Conservation (phyloP, 2,329 filamentous ascomycete genomes). For the Hypoxylon sp. region DNA sequence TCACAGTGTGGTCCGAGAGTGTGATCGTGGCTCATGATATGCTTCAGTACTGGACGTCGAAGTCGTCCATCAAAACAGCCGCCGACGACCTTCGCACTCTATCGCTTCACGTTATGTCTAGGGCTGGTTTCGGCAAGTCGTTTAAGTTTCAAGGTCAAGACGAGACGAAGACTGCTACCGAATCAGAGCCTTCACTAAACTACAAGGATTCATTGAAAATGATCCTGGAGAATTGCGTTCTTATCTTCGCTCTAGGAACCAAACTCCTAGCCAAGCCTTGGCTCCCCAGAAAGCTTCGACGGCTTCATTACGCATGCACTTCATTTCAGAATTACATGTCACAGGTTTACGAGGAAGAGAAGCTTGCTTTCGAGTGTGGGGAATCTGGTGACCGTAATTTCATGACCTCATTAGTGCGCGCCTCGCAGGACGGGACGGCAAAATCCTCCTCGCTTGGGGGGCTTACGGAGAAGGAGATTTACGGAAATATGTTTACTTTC, state of each 20-base stretch:
- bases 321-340: conserved; percentile 49
- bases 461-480: conserved; percentile 58
- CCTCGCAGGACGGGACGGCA: conserved; percentile 44
- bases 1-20: conserved; percentile 48
- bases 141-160: conserved; percentile 49
- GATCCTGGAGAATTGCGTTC: conserved; percentile 49
- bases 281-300: conserved; percentile 38
- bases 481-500: conserved; percentile 42
- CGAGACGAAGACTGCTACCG: conserved; percentile 28
- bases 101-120: conserved; percentile 47
- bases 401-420: conserved; percentile 38
- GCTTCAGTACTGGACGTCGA: conserved; percentile 46
- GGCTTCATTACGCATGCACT: conserved; percentile 42
- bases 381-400: conserved; percentile 29
- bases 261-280: conserved; percentile 43
- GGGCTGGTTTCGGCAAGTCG: conserved; percentile 49
- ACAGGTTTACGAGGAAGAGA: conserved; percentile 48
- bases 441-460: conserved; percentile 34
- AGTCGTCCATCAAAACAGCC: conserved; percentile 31
- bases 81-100: conserved; percentile 48
- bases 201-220: conserved; percentile 48
- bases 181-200: conserved; percentile 27
- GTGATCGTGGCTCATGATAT: conserved; percentile 45
- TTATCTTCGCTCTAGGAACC: conserved; percentile 48
- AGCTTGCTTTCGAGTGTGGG: conserved; percentile 36